Base-by-base conservation (phyloP, 805 yeast species). In the Candida manassasensis region DNA sequence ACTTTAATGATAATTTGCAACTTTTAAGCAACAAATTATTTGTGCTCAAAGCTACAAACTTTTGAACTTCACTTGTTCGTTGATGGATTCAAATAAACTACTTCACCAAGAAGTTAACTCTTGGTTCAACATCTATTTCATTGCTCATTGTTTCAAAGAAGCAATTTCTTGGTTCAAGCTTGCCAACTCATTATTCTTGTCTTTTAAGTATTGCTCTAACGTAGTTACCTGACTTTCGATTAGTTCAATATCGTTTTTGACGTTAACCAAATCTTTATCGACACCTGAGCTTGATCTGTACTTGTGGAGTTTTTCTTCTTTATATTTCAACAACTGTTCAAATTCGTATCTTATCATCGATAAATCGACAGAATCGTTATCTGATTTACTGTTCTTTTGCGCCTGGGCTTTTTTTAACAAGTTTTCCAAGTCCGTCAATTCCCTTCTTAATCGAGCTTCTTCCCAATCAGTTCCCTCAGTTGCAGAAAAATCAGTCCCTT, bases 381-480 rank as follows among this genome's bases (percentile, higher is more conserved):
- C 12, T 7, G 27, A 22, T 10, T 8, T 22, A 6, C 21, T 30
- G 26, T 47, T 48, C 24, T 49, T 27, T 31, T 42, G 39, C 21
- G 45, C 14, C 25, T 44, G 42, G 25, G 42, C 35, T 39, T 74
- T 71, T 6, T 61, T 66, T 37, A 84, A 71, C 46, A 79, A 70
- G n/a, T 67, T 59, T 48, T 88, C 95, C 32, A 89, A 60, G 42
- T 84, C 85, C 9, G 79, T 71, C 41, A 90, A 67, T 53, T 88
- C 90, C 42, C 89, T 75, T 60, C 79, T 79, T 45, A 88, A 71
- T 47, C 93, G 73, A 11, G 83, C 94, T 50, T 83, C 87, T 57
- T 89, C 97, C 95, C 97, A 87, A 51, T 88, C 96, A 2, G 87
- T 79, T n/a, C 81, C 88, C 48, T 75, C 74, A 3, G 78, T 81